These are phyloP conservation scores for Coelastrella sp. DNA, from an alignment of 139 green algal genomes.

Conservation along the genomic window DNA sequence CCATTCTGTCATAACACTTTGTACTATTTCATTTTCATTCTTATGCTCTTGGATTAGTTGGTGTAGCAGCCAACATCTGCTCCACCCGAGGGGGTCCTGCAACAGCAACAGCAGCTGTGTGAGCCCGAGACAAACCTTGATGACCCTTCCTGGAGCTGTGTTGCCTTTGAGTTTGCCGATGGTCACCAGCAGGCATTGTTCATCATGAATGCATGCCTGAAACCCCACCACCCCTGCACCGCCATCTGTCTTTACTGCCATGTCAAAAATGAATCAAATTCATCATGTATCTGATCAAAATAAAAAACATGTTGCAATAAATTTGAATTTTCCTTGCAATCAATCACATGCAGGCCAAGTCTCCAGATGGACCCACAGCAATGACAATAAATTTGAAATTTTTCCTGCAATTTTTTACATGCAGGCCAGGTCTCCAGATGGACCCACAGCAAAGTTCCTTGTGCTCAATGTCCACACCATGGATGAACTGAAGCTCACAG, in stretches of 20 bases:
- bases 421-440: conserved; percentile 88
- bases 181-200: too few relatives aligned
- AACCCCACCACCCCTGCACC: too few relatives aligned
- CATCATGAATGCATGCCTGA: too few relatives aligned
- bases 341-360: conserved; percentile 75
- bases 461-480: conserved; percentile 96
- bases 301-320: too few relatives aligned
- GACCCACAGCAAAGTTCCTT: conserved; percentile 97
- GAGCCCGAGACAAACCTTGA: background rate
- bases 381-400: too few relatives aligned
- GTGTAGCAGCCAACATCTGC: background rate
- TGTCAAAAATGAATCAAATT: background rate
- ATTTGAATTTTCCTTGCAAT: too few relatives aligned
- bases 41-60: background rate
- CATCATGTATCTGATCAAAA: background rate
- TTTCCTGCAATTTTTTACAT: too few relatives aligned
- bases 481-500: conserved; percentile 96
- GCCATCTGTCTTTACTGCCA: background rate
- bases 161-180: too few relatives aligned
- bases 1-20: too few relatives aligned
- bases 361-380: conserved; percentile 88
- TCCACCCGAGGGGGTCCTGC: background rate
- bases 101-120: background rate
- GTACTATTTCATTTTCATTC: too few relatives aligned
- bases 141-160: too few relatives aligned